Conservation (phyloP, 805 yeast genomes). For the Pichia occidentalis region DNA sequence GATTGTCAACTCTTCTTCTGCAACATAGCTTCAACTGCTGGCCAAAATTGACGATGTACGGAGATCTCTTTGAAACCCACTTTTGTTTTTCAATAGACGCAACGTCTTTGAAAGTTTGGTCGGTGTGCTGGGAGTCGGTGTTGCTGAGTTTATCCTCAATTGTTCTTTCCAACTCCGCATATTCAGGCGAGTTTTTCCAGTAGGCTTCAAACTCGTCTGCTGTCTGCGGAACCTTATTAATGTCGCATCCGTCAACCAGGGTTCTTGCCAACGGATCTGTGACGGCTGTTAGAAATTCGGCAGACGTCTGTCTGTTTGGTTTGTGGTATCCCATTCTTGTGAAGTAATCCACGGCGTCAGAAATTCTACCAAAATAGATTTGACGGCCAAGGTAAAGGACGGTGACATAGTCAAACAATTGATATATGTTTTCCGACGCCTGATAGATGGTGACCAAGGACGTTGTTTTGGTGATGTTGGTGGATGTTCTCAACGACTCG, state of each 20-base stretch:
- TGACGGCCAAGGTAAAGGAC: constrained; percentile 55
- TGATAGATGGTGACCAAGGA: constrained; percentile 60
- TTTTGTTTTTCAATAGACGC: constrained; percentile 33
- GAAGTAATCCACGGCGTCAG: constrained; percentile 47
- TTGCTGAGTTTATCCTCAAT: constrained; percentile 33
- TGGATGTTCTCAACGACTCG: constrained; percentile 51
- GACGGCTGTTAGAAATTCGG: constrained; percentile 60
- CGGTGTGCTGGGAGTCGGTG: no score
- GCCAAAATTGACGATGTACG: constrained; percentile 35
- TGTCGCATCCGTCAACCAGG: constrained; percentile 43
- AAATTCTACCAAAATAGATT: constrained; percentile 49
- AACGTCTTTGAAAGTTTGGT: constrained; percentile 25
- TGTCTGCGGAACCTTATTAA: constrained; percentile 45
- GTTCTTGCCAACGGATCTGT: constrained; percentile 58
- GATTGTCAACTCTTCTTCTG: constrained; percentile 47
- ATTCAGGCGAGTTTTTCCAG: constrained; percentile 54
- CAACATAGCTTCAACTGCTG: constrained; percentile 46
- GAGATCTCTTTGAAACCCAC: constrained; percentile 34
- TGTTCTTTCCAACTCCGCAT: constrained; percentile 30
- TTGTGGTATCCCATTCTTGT: constrained; percentile 54
- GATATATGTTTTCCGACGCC: constrained; percentile 57
- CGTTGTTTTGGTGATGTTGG: constrained; percentile 47
- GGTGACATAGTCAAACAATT: constrained; percentile 52
- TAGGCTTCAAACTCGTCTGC: constrained; percentile 50
- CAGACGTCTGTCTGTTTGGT: constrained; percentile 58